A percentile compares a stretch with the other conserved stretches of the same genome.
These are phyloP conservation scores for Cucumis hystrix DNA, from an alignment of 306 rosid species.

Conservation along the genomic window DNA sequence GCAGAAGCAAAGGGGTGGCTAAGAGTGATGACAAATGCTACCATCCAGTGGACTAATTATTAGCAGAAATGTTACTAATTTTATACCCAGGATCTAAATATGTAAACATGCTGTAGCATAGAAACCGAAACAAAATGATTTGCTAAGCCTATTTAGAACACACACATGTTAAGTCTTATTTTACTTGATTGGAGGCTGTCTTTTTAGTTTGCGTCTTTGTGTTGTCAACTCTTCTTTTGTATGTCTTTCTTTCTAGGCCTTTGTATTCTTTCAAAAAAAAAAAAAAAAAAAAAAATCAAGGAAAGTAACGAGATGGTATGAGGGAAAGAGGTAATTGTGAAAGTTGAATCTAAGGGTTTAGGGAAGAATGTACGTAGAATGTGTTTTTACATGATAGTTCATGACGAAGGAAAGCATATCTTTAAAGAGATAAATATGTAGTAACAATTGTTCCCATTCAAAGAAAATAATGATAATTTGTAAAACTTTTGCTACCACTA, in stretches of 20 bases:
- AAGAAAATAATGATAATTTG: not conserved
- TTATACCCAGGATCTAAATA: not conserved
- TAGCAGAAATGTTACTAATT: not conserved
- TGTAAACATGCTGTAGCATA: not conserved
- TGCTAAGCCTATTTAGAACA: not conserved
- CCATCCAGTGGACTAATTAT: not conserved
- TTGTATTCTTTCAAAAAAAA: too few species aligned
- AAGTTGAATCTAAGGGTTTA: too few species aligned
- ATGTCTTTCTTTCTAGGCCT: too few species aligned
- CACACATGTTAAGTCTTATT: not conserved
- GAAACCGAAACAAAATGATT: not conserved
- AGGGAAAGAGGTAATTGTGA: too few species aligned
- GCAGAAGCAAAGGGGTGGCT: not conserved
- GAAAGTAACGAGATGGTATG: too few species aligned
- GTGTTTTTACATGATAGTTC: not conserved
- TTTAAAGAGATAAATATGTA: not conserved
- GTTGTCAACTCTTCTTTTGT: too few species aligned
- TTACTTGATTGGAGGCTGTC: too few species aligned
- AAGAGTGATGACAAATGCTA: not conserved
- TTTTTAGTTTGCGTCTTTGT: too few species aligned
- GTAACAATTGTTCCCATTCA: not conserved
- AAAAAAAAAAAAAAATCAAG: too few species aligned
- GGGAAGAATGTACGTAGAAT: too few species aligned
- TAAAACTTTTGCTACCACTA: not conserved
- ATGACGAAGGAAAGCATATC: not conserved